phyloP scores from a whole-genome alignment of 164 flowering plant genomes.

The Saururus chinensis region DNA sequence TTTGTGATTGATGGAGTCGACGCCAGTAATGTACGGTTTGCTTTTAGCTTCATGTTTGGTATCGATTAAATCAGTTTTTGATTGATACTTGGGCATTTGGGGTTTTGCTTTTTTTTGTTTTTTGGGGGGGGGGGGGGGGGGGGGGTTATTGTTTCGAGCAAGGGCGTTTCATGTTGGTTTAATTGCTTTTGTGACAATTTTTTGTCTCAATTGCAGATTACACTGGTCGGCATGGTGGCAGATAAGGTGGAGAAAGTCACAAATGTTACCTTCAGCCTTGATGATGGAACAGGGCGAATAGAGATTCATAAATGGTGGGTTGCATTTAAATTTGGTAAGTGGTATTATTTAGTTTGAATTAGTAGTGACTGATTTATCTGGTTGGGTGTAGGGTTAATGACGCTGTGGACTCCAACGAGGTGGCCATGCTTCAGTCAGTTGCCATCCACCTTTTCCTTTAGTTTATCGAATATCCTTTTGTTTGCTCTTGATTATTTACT shows the following conservation, averaged over 20 bases:
- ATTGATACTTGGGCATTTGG: too few species aligned
- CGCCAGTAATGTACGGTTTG: conserved; percentile 41
- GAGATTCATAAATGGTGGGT: conserved; percentile 66
- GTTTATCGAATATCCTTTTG: not conserved
- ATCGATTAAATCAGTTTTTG: too few species aligned
- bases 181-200: not conserved
- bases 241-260: conserved; percentile 55
- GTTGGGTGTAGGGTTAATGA: conserved; percentile 6
- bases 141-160: not conserved
- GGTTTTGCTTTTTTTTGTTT: too few species aligned
- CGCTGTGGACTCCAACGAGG: conserved; percentile 9
- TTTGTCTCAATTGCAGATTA: conserved; percentile 35
- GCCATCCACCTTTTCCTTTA: not conserved
- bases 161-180: not conserved
- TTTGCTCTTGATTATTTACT: not conserved
- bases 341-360: not conserved
- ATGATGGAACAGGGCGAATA: conserved; percentile 91
- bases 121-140: too few species aligned
- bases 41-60: not conserved
- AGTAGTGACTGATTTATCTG: not conserved
- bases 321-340: not conserved
- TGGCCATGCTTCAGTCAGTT: conserved; percentile 11
- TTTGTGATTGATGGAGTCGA: conserved; percentile 65
- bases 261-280: conserved; percentile 53
- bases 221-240: conserved; percentile 55